Percentiles rank a stretch among this genome's conserved stretches.
Conservation (phyloP, 1,284 basidiomycete species). For the Volvariella volvacea region DNA sequence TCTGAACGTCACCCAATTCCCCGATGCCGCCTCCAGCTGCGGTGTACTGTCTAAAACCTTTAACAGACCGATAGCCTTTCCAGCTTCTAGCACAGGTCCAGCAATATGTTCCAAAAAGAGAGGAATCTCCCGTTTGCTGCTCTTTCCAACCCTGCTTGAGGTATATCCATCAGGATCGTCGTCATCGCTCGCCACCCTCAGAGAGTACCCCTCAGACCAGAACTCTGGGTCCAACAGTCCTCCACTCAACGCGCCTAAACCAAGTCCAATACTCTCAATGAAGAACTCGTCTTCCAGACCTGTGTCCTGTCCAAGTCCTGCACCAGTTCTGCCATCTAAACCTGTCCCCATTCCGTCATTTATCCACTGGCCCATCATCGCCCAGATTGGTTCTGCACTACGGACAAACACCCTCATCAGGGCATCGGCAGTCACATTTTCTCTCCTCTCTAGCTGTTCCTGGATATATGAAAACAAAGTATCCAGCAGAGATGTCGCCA, state of each 20-base stretch:
- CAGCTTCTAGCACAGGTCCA: slow-evolving; percentile 57
- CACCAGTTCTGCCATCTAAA: slow-evolving; percentile 17
- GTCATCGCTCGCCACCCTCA: slow-evolving; percentile 37
- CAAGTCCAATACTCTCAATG: slow-evolving; percentile 63
- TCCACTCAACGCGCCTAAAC: slow-evolving; percentile 35
- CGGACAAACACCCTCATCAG: slow-evolving; percentile 58
- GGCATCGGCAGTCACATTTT: slow-evolving; percentile 41
- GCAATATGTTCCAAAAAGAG: slow-evolving; percentile 59
- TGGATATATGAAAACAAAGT: slow-evolving; percentile 50
- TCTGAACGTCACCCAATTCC: slow-evolving; percentile 21
- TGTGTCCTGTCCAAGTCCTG: slow-evolving; percentile 26
- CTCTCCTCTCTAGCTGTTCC: slow-evolving; percentile 49
- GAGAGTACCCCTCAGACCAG: slow-evolving; percentile 69
- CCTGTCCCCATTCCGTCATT: slow-evolving; percentile 60
- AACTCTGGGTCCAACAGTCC: slow-evolving; percentile 66
- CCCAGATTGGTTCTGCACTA: slow-evolving; percentile 69
- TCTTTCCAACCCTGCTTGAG: slow-evolving; percentile 19
- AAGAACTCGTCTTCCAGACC: slow-evolving; percentile 75
- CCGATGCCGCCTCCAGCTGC: slow-evolving; percentile 7
- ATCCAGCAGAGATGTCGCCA: slow-evolving; percentile 56
- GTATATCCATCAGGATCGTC: slow-evolving; percentile 17
- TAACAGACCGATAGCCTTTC: slow-evolving; percentile 75
- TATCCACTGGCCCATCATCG: slow-evolving; percentile 68
- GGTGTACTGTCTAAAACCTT: slow-evolving; percentile 26
- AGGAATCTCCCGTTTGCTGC: slow-evolving; percentile 23